Evolutionary conservation across 1,284 basidiomycete genomes (phyloP).

Genomic region (Cryptococcus sp.): DNA sequence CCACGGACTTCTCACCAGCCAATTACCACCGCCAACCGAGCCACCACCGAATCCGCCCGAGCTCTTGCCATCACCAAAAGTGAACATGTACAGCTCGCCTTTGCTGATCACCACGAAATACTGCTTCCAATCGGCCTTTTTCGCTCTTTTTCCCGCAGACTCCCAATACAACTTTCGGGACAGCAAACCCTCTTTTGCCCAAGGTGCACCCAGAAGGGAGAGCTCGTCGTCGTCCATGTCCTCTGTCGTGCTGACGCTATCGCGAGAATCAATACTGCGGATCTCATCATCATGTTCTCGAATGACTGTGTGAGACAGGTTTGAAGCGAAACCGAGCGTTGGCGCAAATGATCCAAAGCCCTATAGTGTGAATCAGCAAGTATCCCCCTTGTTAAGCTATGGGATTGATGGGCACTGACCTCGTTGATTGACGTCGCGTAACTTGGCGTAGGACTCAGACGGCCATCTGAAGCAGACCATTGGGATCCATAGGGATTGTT

Average conservation of each 20-base stretch:
- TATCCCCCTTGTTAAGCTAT: no score
- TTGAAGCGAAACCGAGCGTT: slow-evolving; percentile 90
- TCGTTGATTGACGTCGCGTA: slow-evolving; percentile 82
- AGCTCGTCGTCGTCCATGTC: slow-evolving; percentile 87
- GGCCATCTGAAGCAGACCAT: slow-evolving; percentile 64
- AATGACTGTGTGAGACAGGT: slow-evolving; percentile 93
- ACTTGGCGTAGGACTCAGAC: slow-evolving; percentile 83
- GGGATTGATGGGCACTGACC: slow-evolving; percentile 53
- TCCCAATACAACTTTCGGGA: slow-evolving; percentile 95
- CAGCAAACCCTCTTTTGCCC: slow-evolving; percentile 97
- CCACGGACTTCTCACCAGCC: slow-evolving; percentile 69
- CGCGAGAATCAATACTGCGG: slow-evolving; percentile 64
- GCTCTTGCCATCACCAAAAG: slow-evolving; percentile 67
- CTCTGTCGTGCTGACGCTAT: slow-evolving; percentile 57
- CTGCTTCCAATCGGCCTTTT: slow-evolving; percentile 85
- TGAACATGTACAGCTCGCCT: slow-evolving; percentile 93
- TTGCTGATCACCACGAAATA: slow-evolving; percentile 94
- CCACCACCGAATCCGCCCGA: slow-evolving; percentile 55
- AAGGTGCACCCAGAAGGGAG: slow-evolving; percentile 89
- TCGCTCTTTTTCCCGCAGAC: slow-evolving; percentile 66
- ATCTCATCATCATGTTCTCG: slow-evolving; percentile 91
- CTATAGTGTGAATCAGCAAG: slow-evolving; percentile 1
- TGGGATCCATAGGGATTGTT: slow-evolving; percentile 37
- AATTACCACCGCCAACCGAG: slow-evolving; percentile 90
- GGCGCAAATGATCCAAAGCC: slow-evolving; percentile 59